These are phyloP conservation scores for Athelia psychrophila DNA, from an alignment of 1,284 basidiomycete genomes.

Conservation along the genomic window DNA sequence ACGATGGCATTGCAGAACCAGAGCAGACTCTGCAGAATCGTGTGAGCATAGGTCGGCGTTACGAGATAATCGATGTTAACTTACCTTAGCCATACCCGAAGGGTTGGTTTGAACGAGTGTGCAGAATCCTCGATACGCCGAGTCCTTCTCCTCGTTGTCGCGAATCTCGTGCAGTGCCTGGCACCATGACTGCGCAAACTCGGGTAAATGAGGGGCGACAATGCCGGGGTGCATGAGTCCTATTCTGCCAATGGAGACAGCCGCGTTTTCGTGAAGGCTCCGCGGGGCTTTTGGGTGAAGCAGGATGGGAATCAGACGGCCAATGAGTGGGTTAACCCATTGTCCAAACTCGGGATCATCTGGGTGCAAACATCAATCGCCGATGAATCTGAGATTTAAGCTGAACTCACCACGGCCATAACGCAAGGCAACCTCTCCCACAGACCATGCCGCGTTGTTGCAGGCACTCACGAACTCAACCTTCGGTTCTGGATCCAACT, in stretches of 20 bases:
- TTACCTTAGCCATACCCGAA: constrained; percentile 82
- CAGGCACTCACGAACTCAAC: constrained; percentile 94
- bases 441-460: constrained; percentile 99
- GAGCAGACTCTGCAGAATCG: constrained; percentile 65
- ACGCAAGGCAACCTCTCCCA: constrained; percentile 93
- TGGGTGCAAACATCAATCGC: constrained; percentile 22
- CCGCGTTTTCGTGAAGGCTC: constrained; percentile 96
- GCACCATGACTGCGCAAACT: constrained; percentile 97
- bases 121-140: constrained; percentile 98
- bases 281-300: constrained; percentile 90
- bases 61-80: constrained; percentile 21
- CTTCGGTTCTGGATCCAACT: constrained; percentile 90
- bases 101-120: constrained; percentile 95
- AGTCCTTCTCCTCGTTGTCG: constrained; percentile 99
- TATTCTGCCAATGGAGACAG: constrained; percentile 97
- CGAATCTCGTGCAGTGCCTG: constrained; percentile 97
- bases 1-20: constrained; percentile 99
- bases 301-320: constrained; percentile 90
- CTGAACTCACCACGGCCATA: constrained; percentile 66
- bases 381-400: constrained; percentile 3
- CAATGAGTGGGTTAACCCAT: constrained; percentile 86
- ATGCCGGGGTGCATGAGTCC: constrained; percentile 88
- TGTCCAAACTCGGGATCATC: constrained; percentile 83
- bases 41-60: constrained; percentile 10
- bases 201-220: constrained; percentile 87